Conservation (phyloP, 176 grass and related monocot species). For the Musa acuminata region DNA sequence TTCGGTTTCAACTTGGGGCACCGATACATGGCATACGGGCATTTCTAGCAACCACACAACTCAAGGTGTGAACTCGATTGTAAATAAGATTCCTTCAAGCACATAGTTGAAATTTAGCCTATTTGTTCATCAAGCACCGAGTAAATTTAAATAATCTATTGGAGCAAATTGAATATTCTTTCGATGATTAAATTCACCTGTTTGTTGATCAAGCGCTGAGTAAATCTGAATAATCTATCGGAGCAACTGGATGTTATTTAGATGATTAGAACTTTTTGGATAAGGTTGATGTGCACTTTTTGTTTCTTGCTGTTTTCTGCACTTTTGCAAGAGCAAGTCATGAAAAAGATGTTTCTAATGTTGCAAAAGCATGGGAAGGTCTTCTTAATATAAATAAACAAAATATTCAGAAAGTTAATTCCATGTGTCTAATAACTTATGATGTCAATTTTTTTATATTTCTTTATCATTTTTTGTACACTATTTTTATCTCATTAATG, state of each 20-base stretch:
- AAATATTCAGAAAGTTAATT: too few species aligned
- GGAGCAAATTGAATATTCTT: neutral
- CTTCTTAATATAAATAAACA: too few species aligned
- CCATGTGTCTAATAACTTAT: too few species aligned
- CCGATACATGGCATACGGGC: constrained; percentile 94
- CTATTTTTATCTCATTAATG: too few species aligned
- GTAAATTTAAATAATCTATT: constrained; percentile 13
- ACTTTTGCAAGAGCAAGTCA: neutral
- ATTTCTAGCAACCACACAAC: constrained; percentile 85
- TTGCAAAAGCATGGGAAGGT: too few species aligned
- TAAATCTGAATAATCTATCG: constrained; percentile 10
- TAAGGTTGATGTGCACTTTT: neutral
- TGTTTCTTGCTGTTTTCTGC: neutral
- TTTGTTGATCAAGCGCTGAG: neutral
- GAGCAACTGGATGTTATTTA: neutral
- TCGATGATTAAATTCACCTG: neutral
- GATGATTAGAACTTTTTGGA: neutral
- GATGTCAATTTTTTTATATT: too few species aligned
- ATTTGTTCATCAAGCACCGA: neutral
- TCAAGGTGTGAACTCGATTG: constrained; percentile 46
- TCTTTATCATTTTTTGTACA: too few species aligned
- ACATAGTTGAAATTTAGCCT: neutral
- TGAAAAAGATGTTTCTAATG: too few species aligned
- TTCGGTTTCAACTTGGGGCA: constrained; percentile 81
- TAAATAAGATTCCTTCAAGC: constrained; percentile 13